Percentiles rank a stretch among this genome's conserved stretches.
These are phyloP conservation scores for Aspergillus kassunensis DNA, from an alignment of 495 filamentous ascomycete species.

Conservation along the genomic window DNA sequence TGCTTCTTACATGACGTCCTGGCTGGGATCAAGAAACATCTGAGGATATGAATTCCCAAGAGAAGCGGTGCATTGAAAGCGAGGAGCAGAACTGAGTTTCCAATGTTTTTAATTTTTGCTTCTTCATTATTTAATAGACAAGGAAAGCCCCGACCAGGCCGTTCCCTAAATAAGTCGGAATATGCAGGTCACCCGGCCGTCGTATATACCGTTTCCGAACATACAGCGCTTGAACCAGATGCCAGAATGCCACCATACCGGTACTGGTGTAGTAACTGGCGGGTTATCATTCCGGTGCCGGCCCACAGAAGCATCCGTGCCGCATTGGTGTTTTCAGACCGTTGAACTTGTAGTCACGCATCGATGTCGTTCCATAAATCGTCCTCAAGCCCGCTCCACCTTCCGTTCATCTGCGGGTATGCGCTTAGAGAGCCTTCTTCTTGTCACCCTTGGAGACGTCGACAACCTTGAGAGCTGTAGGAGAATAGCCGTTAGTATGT, in stretches of 20 bases:
- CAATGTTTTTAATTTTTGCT: slow-evolving; percentile 35
- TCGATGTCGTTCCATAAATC: slow-evolving; percentile 26
- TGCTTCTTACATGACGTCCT: no score
- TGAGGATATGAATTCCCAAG: no score
- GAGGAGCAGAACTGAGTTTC: no score
- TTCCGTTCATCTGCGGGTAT: slow-evolving; percentile 20
- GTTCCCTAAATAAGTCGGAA: slow-evolving; percentile 21
- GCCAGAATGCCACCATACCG: slow-evolving; percentile 35
- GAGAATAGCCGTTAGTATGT: slow-evolving; percentile 23
- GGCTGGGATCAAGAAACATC: no score
- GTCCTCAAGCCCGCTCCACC: slow-evolving; percentile 25
- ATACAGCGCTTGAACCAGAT: slow-evolving; percentile 24
- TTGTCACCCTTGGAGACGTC: slow-evolving; percentile 74
- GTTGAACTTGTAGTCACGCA: slow-evolving; percentile 27
- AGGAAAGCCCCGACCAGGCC: slow-evolving; percentile 34
- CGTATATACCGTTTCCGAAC: slow-evolving; percentile 19
- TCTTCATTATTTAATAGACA: slow-evolving; percentile 32
- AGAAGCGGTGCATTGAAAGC: no score
- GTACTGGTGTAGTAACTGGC: neutral
- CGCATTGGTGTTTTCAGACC: slow-evolving; percentile 23
- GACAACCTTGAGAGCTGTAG: slow-evolving; percentile 65
- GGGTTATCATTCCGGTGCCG: slow-evolving; percentile 29
- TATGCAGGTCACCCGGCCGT: slow-evolving; percentile 37
- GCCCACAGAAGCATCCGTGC: slow-evolving; percentile 33
- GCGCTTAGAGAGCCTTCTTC: slow-evolving; percentile 54